A percentile compares a stretch with the other conserved stretches of the same genome.
Conservation (phyloP, 2,329 filamentous ascomycete species). For the Ilyonectria mors-panacis region DNA sequence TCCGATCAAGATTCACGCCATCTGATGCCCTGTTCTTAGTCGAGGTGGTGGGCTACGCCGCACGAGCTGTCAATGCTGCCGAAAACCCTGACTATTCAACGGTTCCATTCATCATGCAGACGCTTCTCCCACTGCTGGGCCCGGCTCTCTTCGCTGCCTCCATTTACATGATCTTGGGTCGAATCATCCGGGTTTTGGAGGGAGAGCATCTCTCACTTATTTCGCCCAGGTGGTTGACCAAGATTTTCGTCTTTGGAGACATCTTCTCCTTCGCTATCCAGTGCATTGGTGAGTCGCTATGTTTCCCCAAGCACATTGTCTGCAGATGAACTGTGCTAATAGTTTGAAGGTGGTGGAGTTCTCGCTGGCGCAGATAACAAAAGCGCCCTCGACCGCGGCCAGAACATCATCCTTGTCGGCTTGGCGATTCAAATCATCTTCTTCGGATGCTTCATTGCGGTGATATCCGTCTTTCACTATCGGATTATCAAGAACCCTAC, state of each 20-base stretch:
- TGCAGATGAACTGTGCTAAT: background rate
- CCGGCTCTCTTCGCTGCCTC: background rate
- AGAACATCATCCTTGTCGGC: slow-evolving; percentile 7
- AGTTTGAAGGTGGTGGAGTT: background rate
- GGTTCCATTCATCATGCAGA: background rate
- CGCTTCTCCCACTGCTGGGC: background rate
- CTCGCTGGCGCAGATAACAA: background rate
- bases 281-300: background rate
- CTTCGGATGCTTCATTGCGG: slow-evolving; percentile 8
- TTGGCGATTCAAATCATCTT: slow-evolving; percentile 16
- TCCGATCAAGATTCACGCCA: background rate
- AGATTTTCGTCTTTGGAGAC: background rate
- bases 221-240: background rate
- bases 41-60: background rate
- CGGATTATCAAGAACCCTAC: background rate
- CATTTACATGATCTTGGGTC: background rate
- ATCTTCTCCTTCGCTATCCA: background rate
- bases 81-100: background rate
- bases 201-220: background rate
- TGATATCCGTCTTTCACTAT: background rate
- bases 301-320: background rate
- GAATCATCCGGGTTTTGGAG: background rate
- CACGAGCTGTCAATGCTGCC: background rate
- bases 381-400: background rate
- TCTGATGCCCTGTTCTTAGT: background rate